Evolutionary conservation across 257 asterid species (phyloP).

Genomic region (Solanum bukasovii): DNA sequence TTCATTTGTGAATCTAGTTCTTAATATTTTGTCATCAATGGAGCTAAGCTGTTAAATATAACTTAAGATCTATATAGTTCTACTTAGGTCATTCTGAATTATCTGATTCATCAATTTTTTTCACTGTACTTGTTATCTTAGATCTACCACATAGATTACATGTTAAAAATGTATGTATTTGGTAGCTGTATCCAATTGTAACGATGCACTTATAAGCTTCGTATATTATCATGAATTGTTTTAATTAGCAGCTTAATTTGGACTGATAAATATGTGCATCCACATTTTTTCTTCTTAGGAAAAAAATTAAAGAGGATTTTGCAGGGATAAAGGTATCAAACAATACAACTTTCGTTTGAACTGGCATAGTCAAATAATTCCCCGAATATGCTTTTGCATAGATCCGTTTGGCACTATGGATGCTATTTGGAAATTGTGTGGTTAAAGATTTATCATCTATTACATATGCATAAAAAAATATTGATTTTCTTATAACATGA

Average conservation of each 20-base stretch:
- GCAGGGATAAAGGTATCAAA: background rate
- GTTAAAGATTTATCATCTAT: background rate
- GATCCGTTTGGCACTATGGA: background rate
- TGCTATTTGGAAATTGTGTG: background rate
- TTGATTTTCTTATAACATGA: background rate
- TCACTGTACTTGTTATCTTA: background rate
- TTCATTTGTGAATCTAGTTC: background rate
- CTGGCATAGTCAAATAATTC: background rate
- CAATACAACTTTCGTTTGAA: background rate
- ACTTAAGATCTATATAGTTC: background rate
- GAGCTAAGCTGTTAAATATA: background rate
- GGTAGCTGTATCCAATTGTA: background rate
- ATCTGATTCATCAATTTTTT: background rate
- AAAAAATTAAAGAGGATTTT: background rate
- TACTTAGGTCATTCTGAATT: background rate
- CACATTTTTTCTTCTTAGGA: background rate
- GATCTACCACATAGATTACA: background rate
- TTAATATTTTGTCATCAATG: background rate
- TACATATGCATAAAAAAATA: background rate
- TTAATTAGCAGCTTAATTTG: no score
- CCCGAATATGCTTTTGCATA: background rate
- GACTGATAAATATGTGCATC: background rate
- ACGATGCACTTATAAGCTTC: background rate
- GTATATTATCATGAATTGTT: no score
- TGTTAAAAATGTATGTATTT: background rate